Percentiles rank a stretch among this genome's conserved stretches.
phyloP scores from a whole-genome alignment of 1,284 basidiomycete species.

The Retiboletus flavoniger region DNA sequence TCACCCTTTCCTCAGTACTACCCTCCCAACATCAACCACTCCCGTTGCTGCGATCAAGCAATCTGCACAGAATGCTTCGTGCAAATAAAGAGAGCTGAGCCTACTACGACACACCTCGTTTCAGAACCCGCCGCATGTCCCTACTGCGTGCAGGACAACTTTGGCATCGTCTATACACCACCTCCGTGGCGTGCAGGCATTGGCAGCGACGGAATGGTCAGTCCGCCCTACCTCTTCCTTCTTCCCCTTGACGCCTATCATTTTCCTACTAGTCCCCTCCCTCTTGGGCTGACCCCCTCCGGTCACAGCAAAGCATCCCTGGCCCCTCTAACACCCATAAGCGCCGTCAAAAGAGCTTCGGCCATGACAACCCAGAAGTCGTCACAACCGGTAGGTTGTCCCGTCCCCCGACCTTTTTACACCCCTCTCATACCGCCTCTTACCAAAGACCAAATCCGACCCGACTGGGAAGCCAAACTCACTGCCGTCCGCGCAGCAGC shows the following conservation, averaged over 20 bases:
- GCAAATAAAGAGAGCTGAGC: constrained; percentile 95
- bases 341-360: constrained; percentile 75
- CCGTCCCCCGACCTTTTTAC: constrained; percentile 5
- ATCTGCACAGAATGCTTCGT: constrained; percentile 99
- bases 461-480: constrained; percentile 93
- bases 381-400: constrained; percentile 74
- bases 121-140: constrained; percentile 96
- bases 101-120: constrained; percentile 87
- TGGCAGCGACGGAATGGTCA: constrained; percentile 65
- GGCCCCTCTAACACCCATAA: constrained; percentile 51
- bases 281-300: constrained; percentile 51
- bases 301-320: constrained; percentile 40
- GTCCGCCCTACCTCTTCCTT: constrained; percentile 24
- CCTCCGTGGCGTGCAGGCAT: constrained; percentile 78
- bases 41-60: constrained; percentile 96
- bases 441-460: constrained; percentile 81
- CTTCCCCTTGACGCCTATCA: constrained; percentile 8
- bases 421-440: constrained; percentile 6
- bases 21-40: constrained; percentile 93
- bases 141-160: constrained; percentile 96
- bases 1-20: constrained; percentile 67
- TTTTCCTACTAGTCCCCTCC: constrained; percentile 35
- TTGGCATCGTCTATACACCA: constrained; percentile 88
- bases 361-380: constrained; percentile 79
- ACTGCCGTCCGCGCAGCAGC: constrained; percentile 87